Conservation (phyloP, 169 alveolate species). For the Plasmodium coatneyi region DNA sequence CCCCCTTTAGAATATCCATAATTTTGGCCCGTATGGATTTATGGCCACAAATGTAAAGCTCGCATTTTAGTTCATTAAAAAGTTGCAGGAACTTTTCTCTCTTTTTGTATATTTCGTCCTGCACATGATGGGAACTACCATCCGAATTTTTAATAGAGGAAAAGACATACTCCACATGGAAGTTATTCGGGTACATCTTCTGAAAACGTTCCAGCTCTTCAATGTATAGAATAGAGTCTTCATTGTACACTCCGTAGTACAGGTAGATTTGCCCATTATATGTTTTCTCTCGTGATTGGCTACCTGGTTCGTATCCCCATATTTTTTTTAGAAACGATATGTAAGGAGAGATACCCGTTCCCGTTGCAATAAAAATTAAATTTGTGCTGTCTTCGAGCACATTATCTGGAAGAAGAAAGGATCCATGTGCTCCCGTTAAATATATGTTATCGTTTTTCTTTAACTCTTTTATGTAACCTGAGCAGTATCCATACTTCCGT, state of each 20-base stretch:
- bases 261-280: constrained; percentile 60
- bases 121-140: constrained; percentile 42
- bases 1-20: constrained; percentile 33
- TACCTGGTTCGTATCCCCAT: constrained; percentile 24
- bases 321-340: constrained; percentile 75
- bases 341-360: constrained; percentile 85
- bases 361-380: constrained; percentile 82
- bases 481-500: constrained; percentile 56
- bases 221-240: constrained; percentile 76
- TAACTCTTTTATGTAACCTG: constrained; percentile 50
- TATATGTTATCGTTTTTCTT: constrained; percentile 60
- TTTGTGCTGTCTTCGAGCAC: constrained; percentile 44
- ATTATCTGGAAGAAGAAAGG: constrained; percentile 35
- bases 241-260: constrained; percentile 80
- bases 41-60: constrained; percentile 70
- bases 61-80: constrained; percentile 24
- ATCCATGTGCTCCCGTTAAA: constrained; percentile 73
- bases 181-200: constrained; percentile 55
- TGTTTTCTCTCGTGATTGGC: not conserved
- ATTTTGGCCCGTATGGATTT: constrained; percentile 33
- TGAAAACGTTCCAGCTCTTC: constrained; percentile 71
- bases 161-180: constrained; percentile 73
- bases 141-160: constrained; percentile 60
- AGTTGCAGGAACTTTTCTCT: constrained; percentile 35
- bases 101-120: constrained; percentile 52